Base-by-base conservation (phyloP, 2,329 filamentous ascomycete species). In the Rachicladosporium sp. region DNA sequence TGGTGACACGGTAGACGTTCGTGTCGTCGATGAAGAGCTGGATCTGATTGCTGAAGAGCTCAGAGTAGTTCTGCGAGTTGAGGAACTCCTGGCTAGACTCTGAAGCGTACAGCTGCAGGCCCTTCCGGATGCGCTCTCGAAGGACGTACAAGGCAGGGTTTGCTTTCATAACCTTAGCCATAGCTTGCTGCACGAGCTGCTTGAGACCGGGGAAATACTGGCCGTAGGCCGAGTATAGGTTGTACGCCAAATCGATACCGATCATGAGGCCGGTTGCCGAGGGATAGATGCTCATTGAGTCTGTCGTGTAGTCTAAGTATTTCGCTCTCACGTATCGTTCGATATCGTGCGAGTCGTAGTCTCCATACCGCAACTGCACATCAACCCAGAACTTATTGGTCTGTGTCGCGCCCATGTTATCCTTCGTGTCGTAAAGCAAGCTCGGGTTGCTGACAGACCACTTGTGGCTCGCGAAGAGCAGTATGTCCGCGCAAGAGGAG, bases 381-480 rank as follows among this genome's bases (percentile, higher is more conserved):
- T 98, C 91, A 40, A 98, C 69, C 91, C 91, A 98, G 72, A 98
- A 98, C 61, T 98, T 98, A 73, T 94, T 96, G 2, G 91, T 95
- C 0, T 89, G 93, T 0, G 85, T 93, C 2, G 86, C 72, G 56
- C 93, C 89, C 57, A 96, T 93, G 11, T 82, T 78, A 58, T 98
- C 91, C 68, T 96, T 96, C 5, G 86, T 95, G 53, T 98, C 91
- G 57, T 93, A 94, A 3, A 98, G 69, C 51, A 94, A 75, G 3
- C 89, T 96, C 2, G 91, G 93, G 2, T 85, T 74, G 0, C 88
- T 95, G 38, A 98, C 88, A 47, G 93, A 96, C 93, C 93, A 98
- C 62, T 96, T 98, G 68, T 96, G 91, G 48, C 83, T 93, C 30
- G 91, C 89, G 57, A 98, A 98, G 7, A 98, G 74, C 40, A 96